A percentile compares a stretch with the other conserved stretches of the same genome.
These are phyloP conservation scores for Crepidotus sp. DNA, from an alignment of 1,284 basidiomycete genomes.

Conservation along the genomic window DNA sequence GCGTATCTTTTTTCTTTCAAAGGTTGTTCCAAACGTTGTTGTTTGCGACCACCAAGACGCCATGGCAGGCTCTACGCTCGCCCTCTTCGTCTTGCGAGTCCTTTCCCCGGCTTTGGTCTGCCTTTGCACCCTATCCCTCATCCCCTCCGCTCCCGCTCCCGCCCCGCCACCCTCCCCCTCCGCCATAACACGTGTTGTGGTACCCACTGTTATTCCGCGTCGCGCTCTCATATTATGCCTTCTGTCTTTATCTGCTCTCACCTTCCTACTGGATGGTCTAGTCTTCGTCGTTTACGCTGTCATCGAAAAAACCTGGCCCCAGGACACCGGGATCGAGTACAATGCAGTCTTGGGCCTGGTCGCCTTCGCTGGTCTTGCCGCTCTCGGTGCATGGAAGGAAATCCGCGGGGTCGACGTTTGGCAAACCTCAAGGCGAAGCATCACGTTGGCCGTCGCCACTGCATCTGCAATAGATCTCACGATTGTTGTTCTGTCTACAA, in stretches of 20 bases:
- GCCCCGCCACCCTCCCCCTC: conserved; percentile 40
- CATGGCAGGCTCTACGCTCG: conserved; percentile 17
- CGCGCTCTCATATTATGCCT: conserved; percentile 61
- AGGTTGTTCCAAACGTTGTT: not conserved
- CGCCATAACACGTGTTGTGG: conserved; percentile 67
- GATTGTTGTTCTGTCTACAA: conserved; percentile 45
- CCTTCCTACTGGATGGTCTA: conserved; percentile 80
- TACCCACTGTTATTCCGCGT: conserved; percentile 61
- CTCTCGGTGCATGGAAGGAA: conserved; percentile 69
- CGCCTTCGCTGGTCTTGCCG: conserved; percentile 60
- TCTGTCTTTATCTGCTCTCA: conserved; percentile 64
- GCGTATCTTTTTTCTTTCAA: too few relatives aligned
- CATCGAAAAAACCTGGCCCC: conserved; percentile 55
- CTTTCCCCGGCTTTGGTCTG: conserved; percentile 57
- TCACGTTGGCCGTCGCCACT: conserved; percentile 44
- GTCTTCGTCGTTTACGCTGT: conserved; percentile 58
- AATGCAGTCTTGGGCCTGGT: conserved; percentile 58
- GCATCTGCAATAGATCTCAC: conserved; percentile 53
- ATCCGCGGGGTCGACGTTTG: conserved; percentile 62
- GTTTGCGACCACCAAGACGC: conserved; percentile 6
- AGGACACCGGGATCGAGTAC: conserved; percentile 57
- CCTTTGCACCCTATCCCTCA: conserved; percentile 49
- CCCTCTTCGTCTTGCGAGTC: conserved; percentile 50
- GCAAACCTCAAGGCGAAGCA: conserved; percentile 48
- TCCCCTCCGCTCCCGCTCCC: conserved; percentile 40